Base-by-base conservation (phyloP, 176 grass and related monocot species). In the Cenchrus fungigraminus region DNA sequence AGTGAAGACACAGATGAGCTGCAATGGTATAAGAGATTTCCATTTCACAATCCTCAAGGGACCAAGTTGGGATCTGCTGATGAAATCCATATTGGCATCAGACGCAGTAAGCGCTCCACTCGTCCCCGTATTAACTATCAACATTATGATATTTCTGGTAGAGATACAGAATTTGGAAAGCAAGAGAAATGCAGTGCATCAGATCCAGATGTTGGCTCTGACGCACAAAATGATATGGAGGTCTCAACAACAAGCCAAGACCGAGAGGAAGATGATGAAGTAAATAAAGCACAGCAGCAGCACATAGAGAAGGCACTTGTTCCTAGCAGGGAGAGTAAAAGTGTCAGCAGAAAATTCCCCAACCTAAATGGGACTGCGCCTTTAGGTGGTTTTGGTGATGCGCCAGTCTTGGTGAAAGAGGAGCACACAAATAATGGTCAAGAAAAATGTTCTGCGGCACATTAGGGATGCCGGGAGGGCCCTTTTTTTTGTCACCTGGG, bases 81-180 rank as follows among this genome's bases (percentile, higher is more conserved):
- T 79, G 87, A 88, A 17, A 84, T 98, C 31, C 92, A 93, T 73
- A 91, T 76, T 63, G 88, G 91, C 68, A 87, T 94, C 56, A 90
- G 89, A 63, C 93, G 93, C 16, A 95, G 90, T 76, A 95, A 92
- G 81, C 91, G 96, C 14, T 81, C 96, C 0, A 84, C 83, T n/a
- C 85, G 93, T 19, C 77, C 89, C 4, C 91, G 79, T 31, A 58
- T 89, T 72, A 95, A 87, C 44, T 95, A 95, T 80, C 88, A 59
- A 50, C 91, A 81, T 34, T 90, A 89, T 79, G 92, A 90, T 65
- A 42, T 79, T 19, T 94, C 87, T n/a, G 87, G 89, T 13, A 83
- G 68, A 52, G 87, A 92, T 76, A 71, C 89, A 12, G 86, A 87
- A 80, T 85, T 85, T 20, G 83, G 86, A 68, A 91, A 76, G 45